phyloP scores from a whole-genome alignment of 2,329 filamentous ascomycete genomes.

The Simplicillium sp. region DNA sequence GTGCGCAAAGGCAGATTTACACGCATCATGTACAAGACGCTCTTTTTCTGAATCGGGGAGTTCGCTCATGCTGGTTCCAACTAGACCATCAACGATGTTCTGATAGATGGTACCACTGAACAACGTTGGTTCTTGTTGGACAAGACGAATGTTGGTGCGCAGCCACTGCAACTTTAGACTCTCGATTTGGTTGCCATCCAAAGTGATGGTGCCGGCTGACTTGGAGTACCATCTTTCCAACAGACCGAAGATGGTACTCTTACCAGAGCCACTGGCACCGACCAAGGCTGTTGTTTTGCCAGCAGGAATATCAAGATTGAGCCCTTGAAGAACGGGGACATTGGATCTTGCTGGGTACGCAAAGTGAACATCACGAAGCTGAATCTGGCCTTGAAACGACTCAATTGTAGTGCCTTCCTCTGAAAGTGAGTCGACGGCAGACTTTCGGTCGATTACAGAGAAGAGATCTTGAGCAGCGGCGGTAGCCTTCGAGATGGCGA shows the following conservation, averaged over 20 bases:
- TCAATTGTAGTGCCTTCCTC: slow-evolving; percentile 19
- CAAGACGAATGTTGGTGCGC: slow-evolving; percentile 40
- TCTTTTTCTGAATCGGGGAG: slow-evolving; percentile 31
- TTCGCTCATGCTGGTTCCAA: slow-evolving; percentile 23
- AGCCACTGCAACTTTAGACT: slow-evolving; percentile 41
- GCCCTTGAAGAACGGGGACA: slow-evolving; percentile 30
- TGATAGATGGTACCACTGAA: slow-evolving; percentile 43
- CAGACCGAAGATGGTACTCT: slow-evolving; percentile 47
- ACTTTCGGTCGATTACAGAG: slow-evolving; percentile 34
- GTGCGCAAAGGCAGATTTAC: slow-evolving; percentile 39
- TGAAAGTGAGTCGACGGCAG: slow-evolving; percentile 31
- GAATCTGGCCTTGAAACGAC: slow-evolving; percentile 32
- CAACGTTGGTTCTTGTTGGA: slow-evolving; percentile 41
- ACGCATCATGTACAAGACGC: slow-evolving; percentile 35
- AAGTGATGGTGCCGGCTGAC: slow-evolving; percentile 29
- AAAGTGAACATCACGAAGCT: slow-evolving; percentile 38
- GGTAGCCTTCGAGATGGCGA: slow-evolving; percentile 34
- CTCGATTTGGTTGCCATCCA: slow-evolving; percentile 32
- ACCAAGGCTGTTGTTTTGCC: slow-evolving; percentile 45
- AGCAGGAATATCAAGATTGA: slow-evolving; percentile 32
- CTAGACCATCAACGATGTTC: slow-evolving; percentile 41
- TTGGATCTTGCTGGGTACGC: slow-evolving; percentile 47
- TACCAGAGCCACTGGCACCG: slow-evolving; percentile 48
- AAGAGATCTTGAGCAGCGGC: slow-evolving; percentile 38
- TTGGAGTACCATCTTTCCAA: slow-evolving; percentile 52